These are phyloP conservation scores for Golovinomyces cichoracearum DNA, from an alignment of 2,329 filamentous ascomycete genomes.

Conservation along the genomic window DNA sequence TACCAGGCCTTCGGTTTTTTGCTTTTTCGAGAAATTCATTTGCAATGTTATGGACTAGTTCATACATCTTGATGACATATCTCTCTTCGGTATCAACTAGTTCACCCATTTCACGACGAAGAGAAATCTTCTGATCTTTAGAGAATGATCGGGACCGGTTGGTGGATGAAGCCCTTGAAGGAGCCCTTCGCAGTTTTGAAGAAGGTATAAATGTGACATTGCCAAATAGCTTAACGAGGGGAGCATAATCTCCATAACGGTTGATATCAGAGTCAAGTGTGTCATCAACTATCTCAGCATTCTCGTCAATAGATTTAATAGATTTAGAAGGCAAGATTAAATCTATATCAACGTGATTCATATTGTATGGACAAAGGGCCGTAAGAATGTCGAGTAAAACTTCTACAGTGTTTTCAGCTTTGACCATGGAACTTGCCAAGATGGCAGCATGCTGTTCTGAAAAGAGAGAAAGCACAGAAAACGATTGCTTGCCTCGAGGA, in stretches of 20 bases:
- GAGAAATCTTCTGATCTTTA: conserved; percentile 21
- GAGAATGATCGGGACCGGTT: conserved; percentile 56
- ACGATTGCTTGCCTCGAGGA: conserved; percentile 27
- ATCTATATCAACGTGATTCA: conserved; percentile 71
- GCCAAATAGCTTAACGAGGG: conserved; percentile 54
- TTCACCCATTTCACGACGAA: background rate
- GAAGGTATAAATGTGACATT: conserved; percentile 71
- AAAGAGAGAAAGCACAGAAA: conserved; percentile 41
- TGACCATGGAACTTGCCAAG: conserved; percentile 59
- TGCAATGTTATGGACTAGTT: conserved; percentile 58
- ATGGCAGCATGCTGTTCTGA: conserved; percentile 82
- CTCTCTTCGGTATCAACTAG: conserved; percentile 65
- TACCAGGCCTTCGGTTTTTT: conserved; percentile 28
- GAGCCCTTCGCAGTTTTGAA: conserved; percentile 55
- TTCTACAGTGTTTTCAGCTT: conserved; percentile 49
- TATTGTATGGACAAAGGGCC: conserved; percentile 54
- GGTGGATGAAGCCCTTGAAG: conserved; percentile 59
- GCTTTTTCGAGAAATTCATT: conserved; percentile 52
- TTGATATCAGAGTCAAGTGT: conserved; percentile 35
- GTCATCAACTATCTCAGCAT: conserved; percentile 31
- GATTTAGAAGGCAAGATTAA: conserved; percentile 57
- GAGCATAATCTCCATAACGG: conserved; percentile 54
- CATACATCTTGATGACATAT: conserved; percentile 70
- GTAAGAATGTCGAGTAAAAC: conserved; percentile 47
- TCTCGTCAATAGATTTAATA: conserved; percentile 32